A percentile compares a stretch with the other conserved stretches of the same genome.
Conservation (phyloP, 768 basidiomycete species). For the Xerocomellus amylosporus region DNA sequence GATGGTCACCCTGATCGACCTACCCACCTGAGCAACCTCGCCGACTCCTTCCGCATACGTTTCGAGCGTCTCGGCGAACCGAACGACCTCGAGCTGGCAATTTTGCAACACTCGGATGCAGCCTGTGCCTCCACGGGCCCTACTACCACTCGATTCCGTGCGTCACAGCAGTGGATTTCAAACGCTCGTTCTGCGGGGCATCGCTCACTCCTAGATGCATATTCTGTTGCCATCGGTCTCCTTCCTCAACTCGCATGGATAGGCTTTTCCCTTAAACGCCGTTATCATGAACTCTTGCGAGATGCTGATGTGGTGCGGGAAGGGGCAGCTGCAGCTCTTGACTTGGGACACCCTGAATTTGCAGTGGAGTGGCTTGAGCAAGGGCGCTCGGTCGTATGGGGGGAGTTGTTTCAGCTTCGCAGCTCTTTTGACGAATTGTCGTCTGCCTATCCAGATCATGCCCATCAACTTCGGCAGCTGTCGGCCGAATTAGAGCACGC, state of each 20-base stretch:
- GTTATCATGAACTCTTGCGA: background rate
- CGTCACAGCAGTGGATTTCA: background rate
- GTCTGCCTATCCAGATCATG: background rate
- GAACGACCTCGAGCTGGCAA: too few relatives aligned
- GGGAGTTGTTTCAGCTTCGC: background rate
- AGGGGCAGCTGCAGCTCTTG: background rate
- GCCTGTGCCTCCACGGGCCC: background rate
- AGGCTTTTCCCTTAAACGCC: background rate
- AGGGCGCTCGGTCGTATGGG: background rate
- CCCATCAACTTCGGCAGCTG: background rate
- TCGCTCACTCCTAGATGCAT: background rate
- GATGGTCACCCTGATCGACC: too few relatives aligned
- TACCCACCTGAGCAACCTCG: too few relatives aligned
- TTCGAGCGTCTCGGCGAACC: too few relatives aligned
- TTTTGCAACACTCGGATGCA: background rate
- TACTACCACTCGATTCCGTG: background rate
- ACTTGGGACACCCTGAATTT: background rate
- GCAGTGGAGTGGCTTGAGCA: background rate
- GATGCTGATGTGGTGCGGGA: background rate
- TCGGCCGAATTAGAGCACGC: background rate
- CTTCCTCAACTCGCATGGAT: background rate
- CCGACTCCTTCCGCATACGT: too few relatives aligned
- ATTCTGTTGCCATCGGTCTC: too few relatives aligned
- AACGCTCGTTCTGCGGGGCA: background rate
- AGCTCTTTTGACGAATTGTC: background rate